These are phyloP conservation scores for Xylaria arbuscula DNA, from an alignment of 2,329 filamentous ascomycete species.

Conservation along the genomic window DNA sequence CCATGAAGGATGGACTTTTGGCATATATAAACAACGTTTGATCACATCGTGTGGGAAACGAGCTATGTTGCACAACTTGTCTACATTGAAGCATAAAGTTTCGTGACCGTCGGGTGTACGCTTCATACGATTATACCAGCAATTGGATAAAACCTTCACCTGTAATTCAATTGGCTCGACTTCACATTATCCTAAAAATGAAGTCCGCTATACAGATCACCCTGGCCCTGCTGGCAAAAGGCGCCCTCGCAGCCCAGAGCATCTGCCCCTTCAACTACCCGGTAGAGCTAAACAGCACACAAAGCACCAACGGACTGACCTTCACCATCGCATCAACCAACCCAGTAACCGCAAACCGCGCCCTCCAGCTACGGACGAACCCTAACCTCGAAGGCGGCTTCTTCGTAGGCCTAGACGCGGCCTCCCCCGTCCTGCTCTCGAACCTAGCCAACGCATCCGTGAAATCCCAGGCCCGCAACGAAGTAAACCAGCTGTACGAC, in stretches of 20 bases:
- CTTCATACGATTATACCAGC: not conserved
- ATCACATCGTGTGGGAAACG: not conserved
- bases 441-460: conserved; percentile 35
- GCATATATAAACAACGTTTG: conserved; percentile 5
- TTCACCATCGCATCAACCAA: conserved; percentile 38
- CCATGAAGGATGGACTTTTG: not conserved
- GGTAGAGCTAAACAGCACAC: conserved; percentile 35
- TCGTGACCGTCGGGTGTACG: not conserved
- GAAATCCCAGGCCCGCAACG: conserved; percentile 32
- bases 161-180: too few species aligned
- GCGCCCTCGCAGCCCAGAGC: conserved; percentile 26
- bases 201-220: conserved; percentile 23
- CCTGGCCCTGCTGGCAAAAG: conserved; percentile 33
- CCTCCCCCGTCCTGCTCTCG: conserved; percentile 37
- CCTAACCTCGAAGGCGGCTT: conserved; percentile 22
- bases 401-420: conserved; percentile 39
- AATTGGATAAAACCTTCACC: too few species aligned
- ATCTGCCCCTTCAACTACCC: conserved; percentile 43
- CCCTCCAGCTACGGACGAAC: conserved; percentile 40
- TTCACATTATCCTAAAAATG: conserved; percentile 22
- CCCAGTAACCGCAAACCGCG: conserved; percentile 40
- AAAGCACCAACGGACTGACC: conserved; percentile 38
- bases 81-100: not conserved
- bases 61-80: not conserved
- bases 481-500: conserved; percentile 38